phyloP scores from a whole-genome alignment of 371 early-diverging fungal genomes.

The Apophysomyces ossiformis region DNA sequence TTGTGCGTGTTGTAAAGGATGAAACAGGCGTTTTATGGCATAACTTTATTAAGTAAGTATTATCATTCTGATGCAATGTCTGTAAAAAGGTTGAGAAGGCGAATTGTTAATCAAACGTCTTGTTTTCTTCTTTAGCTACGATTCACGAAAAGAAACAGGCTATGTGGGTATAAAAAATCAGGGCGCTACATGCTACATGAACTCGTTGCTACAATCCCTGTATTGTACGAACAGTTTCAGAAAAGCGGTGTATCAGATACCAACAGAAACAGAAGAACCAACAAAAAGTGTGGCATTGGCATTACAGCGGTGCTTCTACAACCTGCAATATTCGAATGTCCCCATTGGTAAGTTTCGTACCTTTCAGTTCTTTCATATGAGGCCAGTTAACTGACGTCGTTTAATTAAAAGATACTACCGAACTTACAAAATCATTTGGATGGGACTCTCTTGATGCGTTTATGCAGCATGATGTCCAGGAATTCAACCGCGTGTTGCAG shows the following conservation, averaged over 20 bases:
- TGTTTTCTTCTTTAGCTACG: slow-evolving; percentile 57
- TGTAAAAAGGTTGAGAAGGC: too few species aligned
- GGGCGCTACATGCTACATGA: slow-evolving; percentile 99
- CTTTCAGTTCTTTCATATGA: too few species aligned
- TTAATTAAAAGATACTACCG: slow-evolving; percentile 71
- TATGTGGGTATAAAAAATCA: slow-evolving; percentile 96
- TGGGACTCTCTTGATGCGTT: slow-evolving; percentile 96
- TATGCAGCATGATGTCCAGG: slow-evolving; percentile 97
- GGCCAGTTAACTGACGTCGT: not conserved
- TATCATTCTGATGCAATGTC: not conserved
- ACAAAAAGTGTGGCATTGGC: slow-evolving; percentile 86
- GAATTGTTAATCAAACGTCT: too few species aligned
- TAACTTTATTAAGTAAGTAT: slow-evolving; percentile 76
- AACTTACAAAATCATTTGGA: slow-evolving; percentile 95
- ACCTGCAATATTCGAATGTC: slow-evolving; percentile 70
- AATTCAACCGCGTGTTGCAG: slow-evolving; percentile 94
- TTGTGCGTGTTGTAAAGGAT: slow-evolving; percentile 84
- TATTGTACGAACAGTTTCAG: slow-evolving; percentile 95
- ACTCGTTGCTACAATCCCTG: slow-evolving; percentile 97
- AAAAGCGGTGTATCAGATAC: slow-evolving; percentile 88
- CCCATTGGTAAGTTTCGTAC: slow-evolving; percentile 61
- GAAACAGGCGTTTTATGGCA: slow-evolving; percentile 95
- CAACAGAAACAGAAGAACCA: slow-evolving; percentile 87
- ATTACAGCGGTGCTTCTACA: slow-evolving; percentile 94
- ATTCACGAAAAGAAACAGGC: slow-evolving; percentile 90